Evolutionary conservation across 805 yeast species (phyloP), one percentile per base, ranked within the genome.

Genomic region (Komagataella mondaviorum): DNA sequence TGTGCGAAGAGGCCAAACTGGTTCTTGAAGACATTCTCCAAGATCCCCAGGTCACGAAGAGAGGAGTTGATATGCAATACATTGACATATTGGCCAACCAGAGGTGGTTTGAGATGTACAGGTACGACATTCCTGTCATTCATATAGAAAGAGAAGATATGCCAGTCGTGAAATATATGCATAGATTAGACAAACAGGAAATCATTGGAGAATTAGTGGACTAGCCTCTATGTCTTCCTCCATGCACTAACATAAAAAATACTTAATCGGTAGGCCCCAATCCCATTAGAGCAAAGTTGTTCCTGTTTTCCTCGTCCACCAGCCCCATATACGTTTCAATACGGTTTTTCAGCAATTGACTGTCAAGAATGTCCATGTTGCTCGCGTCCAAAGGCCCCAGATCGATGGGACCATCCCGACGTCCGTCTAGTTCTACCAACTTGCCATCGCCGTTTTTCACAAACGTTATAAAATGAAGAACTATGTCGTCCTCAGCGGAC

Each of bases 371-470:
- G 57, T 83, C 82, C 1, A 59, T 55, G 4, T 55, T 62, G 3
- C 66, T 69, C 2, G 59, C 62, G 6, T 65, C 59, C 5, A 50
- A 46, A 1, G 62, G 55, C 4, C 81, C 89, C 45, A 88, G 67
- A 53, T 76, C 79, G 43, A 83, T 71, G 0, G 96, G 88, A 0
- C 96, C 93, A 43, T 66, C 66, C 56, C 95, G 73, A 56, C 98
- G 75, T 1, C 99, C 99, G 61, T 91, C 99, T 43, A 91, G 72
- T 65, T 91, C 98, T 59, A 79, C 87, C 18, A 91, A 61, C 53
- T 77, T 78, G 6, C 77, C 78, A 55, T 78, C 73, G 10, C 68
- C 66, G 43, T 66, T 64, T 58, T 77, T 80, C 8, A 85, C 71
- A 59, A 85, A 83, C 5, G 93, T 74, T 23, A 91, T 81, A 61